These are phyloP conservation scores for Venustampulla echinocandica DNA, from an alignment of 495 filamentous ascomycete species.

Conservation along the genomic window DNA sequence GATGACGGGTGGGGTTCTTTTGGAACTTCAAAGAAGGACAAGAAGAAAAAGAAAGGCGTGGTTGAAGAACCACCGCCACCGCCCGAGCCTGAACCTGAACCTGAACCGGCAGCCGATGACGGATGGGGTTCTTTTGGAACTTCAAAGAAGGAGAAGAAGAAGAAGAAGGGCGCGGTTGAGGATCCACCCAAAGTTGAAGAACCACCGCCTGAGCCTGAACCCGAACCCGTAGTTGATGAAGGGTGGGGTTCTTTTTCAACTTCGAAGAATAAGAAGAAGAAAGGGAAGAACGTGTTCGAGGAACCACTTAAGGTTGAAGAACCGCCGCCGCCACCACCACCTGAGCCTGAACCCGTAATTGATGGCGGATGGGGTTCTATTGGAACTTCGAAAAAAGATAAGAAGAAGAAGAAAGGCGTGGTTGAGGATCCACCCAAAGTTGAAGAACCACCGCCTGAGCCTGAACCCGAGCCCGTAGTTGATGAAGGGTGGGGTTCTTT, in stretches of 20 bases:
- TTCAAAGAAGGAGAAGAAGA: conserved; percentile 28
- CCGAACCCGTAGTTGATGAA: conserved; percentile 16
- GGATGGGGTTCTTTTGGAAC: conserved; percentile 30
- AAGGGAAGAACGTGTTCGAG: conserved; percentile 22
- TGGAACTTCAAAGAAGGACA: conserved; percentile 29
- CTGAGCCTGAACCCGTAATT: neutral
- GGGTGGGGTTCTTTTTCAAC: conserved; percentile 30
- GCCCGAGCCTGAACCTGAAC: conserved; percentile 7
- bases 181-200: conserved; percentile 13
- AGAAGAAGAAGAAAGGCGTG: conserved; percentile 20
- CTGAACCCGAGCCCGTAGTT: neutral
- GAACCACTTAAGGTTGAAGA: conserved; percentile 4
- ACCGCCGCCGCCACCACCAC: conserved; percentile 9
- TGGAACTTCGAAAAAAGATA: conserved; percentile 26
- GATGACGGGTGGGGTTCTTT: conserved; percentile 27
- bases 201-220: conserved; percentile 10
- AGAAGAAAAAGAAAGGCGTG: conserved; percentile 23
- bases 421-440: conserved; percentile 20
- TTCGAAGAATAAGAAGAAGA: conserved; percentile 28
- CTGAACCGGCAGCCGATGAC: conserved; percentile 18
- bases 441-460: neutral
- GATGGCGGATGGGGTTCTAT: conserved; percentile 8
- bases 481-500: conserved; percentile 7
- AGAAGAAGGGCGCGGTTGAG: conserved; percentile 22
- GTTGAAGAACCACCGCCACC: conserved; percentile 6